A percentile compares a stretch with the other conserved stretches of the same genome.
Evolutionary conservation across 148 eudicot species (phyloP).

Genomic region (Diospyros kaki): DNA sequence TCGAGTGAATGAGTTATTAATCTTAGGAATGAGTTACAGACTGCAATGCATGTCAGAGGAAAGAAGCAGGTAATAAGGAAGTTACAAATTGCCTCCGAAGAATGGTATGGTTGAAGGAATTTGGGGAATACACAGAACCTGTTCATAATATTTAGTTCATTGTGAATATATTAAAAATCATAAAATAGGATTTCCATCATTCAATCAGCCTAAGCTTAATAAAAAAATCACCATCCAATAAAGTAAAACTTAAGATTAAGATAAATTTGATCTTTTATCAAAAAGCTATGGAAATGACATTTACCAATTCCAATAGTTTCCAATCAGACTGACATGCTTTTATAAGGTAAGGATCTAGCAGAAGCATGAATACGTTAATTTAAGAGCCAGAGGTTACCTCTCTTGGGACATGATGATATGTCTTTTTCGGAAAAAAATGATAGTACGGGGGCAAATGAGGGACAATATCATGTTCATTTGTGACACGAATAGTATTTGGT

Average conservation of each 20-base stretch:
- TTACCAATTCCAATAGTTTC: neutral
- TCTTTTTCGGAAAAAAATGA: slow-evolving; percentile 59
- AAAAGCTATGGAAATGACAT: neutral
- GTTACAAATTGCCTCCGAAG: neutral
- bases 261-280: neutral
- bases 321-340: neutral
- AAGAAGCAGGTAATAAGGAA: too few species aligned
- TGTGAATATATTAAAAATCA: neutral
- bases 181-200: neutral
- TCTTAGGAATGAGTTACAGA: neutral
- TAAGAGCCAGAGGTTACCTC: slow-evolving; percentile 48
- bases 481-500: slow-evolving; percentile 81
- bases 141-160: neutral
- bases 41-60: neutral
- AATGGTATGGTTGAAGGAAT: neutral
- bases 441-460: slow-evolving; percentile 95
- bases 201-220: slow-evolving; percentile 1
- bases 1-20: neutral
- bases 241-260: neutral
- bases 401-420: slow-evolving; percentile 92
- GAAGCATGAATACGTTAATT: neutral
- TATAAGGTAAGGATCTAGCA: neutral
- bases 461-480: slow-evolving; percentile 81
- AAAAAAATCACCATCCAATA: neutral
- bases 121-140: neutral